phyloP scores from a whole-genome alignment of 345 rosid genomes.

The Euphorbia peplus region DNA sequence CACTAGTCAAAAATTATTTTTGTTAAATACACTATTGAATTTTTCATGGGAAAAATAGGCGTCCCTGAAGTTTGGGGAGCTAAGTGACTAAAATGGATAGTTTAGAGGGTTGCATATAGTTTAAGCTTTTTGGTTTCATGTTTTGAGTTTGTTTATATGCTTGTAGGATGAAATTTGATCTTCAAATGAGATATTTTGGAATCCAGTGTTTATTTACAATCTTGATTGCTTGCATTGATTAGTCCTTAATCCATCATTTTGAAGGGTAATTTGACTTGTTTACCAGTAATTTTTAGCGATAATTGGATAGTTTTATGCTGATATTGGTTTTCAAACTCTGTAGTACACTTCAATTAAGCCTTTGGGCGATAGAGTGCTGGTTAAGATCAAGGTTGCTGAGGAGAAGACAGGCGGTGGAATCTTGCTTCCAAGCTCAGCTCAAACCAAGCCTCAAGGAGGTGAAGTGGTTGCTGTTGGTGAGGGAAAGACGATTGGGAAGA shows the following conservation, averaged over 20 bases:
- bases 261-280: too few relatives aligned
- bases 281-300: not conserved
- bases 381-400: constrained; percentile 76
- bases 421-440: constrained; percentile 78
- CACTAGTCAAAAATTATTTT: too few relatives aligned
- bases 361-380: constrained; percentile 82
- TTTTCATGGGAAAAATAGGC: too few relatives aligned
- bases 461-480: constrained; percentile 92
- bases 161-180: not conserved
- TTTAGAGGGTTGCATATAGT: too few relatives aligned
- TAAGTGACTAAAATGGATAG: too few relatives aligned
- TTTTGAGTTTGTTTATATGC: not conserved
- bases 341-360: constrained; percentile 85
- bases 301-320: not conserved
- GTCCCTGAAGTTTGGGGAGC: too few relatives aligned
- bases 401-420: constrained; percentile 84
- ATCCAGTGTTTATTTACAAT: not conserved
- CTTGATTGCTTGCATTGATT: not conserved
- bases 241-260: too few relatives aligned
- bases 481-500: constrained; percentile 68
- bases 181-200: not conserved
- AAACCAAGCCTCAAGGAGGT: constrained; percentile 84
- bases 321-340: not conserved
- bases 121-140: not conserved
- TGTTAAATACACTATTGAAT: too few relatives aligned